phyloP scores from a whole-genome alignment of 202 grass and related monocot species.

The Dendrocalamus latiflorus region DNA sequence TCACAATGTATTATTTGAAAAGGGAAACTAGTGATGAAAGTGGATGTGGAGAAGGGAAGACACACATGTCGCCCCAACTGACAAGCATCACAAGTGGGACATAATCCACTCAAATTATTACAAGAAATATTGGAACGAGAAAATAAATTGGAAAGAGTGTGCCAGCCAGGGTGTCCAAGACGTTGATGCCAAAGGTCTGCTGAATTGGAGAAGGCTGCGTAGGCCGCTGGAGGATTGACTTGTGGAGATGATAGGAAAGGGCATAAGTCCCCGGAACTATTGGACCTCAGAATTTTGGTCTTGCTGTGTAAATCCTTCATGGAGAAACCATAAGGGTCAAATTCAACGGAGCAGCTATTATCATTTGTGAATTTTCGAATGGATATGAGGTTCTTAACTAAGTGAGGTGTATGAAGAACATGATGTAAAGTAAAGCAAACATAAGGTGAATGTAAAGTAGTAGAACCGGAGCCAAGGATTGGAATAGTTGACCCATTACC shows the following conservation, averaged over 20 bases:
- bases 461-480: neutral
- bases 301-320: neutral
- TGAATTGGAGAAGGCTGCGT: no score
- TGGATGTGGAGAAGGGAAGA: neutral
- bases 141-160: neutral
- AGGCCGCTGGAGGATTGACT: no score
- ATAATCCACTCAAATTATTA: neutral
- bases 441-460: neutral
- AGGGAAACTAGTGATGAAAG: no score
- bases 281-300: neutral
- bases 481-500: neutral
- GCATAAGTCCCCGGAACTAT: neutral
- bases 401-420: neutral
- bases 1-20: neutral
- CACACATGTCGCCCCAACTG: neutral
- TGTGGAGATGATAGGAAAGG: neutral
- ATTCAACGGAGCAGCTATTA: neutral
- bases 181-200: neutral
- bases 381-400: neutral
- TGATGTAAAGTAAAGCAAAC: neutral
- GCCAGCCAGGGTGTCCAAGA: neutral
- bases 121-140: neutral
- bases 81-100: neutral
- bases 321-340: neutral
- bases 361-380: neutral